phyloP scores from a whole-genome alignment of 208 protist species.

The Leishmania guyanensis region DNA sequence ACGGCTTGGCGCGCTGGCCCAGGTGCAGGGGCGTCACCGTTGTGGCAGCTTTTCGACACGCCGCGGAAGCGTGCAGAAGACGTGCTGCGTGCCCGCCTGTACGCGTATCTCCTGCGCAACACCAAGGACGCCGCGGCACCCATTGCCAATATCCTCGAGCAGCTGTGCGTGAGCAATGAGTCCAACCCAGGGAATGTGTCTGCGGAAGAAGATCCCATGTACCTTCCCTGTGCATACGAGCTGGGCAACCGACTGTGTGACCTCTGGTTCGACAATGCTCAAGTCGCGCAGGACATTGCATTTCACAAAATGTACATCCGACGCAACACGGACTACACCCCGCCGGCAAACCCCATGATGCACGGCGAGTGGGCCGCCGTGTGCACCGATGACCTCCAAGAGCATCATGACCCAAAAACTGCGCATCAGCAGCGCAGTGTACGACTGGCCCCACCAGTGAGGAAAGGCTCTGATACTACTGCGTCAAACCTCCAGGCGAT shows the following conservation, averaged over 20 bases:
- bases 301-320: slow-evolving; percentile 24
- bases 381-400: slow-evolving; percentile 22
- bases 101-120: slow-evolving; percentile 19
- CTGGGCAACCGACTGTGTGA: slow-evolving; percentile 46
- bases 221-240: slow-evolving; percentile 43
- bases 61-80: slow-evolving; percentile 22
- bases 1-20: background rate
- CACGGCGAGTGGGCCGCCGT: slow-evolving; percentile 21
- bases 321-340: slow-evolving; percentile 17
- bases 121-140: slow-evolving; percentile 20
- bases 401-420: background rate
- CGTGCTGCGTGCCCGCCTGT: slow-evolving; percentile 29
- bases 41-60: slow-evolving; percentile 29
- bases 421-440: slow-evolving; percentile 1
- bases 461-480: background rate
- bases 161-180: background rate
- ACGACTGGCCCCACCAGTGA: slow-evolving; percentile 13
- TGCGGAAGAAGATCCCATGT: slow-evolving; percentile 10
- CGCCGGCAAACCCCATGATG: slow-evolving; percentile 18
- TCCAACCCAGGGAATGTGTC: background rate
- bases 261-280: slow-evolving; percentile 42
- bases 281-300: slow-evolving; percentile 15
- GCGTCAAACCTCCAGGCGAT: background rate
- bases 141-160: slow-evolving; percentile 5
- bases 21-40: background rate